Base-by-base conservation (phyloP, 257 asterid species). In the Orobanche coerulescens region DNA sequence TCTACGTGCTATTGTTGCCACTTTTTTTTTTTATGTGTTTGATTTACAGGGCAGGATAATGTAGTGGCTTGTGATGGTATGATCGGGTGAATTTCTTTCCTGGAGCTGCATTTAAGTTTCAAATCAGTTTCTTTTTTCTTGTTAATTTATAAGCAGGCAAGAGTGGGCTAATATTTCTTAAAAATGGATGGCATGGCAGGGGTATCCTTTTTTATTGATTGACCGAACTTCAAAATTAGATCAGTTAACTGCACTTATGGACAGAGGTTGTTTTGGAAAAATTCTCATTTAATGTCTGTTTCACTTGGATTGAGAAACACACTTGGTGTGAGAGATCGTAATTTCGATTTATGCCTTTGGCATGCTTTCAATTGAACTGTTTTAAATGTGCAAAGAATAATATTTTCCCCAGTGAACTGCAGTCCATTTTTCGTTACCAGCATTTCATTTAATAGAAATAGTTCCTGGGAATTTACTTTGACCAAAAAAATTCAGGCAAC, bases 41-140 rank as follows among this genome's bases (percentile, higher is more conserved):
- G 52, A 16, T 58, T 37, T 50, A 26, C n/a, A 52, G 48, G 67
- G 65, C 15, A 40, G 44, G 62, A 18, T 48, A 75, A 73, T 73
- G 78, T 62, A 70, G 73, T 24, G 13, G 2, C 40, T 36, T 62
- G 30, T 39, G 56, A 46, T 61, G 51, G 52, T 22, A 49, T 42
- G 65, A 22, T 44, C 34, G 31, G 46, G 56, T 37, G 61, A 13
- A 31, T 30, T 57, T 50, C 16, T 6, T n/a, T 1, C 66, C 12
- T 58, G 54, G 36, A 57, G 56, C 28, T 55, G 58, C 23, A 18
- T 51, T 5, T 61, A 23, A 23, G 36, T 47, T 60, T 53, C 16
- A 16, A 42, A 16, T 43, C 18, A 6, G 56, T 71, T 31, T 26
- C 11, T 26, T 26, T 26, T 2, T 39, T 60, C 23, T 18, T 44